Percentiles rank a stretch among this genome's conserved stretches.
These are phyloP conservation scores for Schoenoplectus triqueter DNA, from an alignment of 202 grass and related monocot genomes.

Conservation along the genomic window DNA sequence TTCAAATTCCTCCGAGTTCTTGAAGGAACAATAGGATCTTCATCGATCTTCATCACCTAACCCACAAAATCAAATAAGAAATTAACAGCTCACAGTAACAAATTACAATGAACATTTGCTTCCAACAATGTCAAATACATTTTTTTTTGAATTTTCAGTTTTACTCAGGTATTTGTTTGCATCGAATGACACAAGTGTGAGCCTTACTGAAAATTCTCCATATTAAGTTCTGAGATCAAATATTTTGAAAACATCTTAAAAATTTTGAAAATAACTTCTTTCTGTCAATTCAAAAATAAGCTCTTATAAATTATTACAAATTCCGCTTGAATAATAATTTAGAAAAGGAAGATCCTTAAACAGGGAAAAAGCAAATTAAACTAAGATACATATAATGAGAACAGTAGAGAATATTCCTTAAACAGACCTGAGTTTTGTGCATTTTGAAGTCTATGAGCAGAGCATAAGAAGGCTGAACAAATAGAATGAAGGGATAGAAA, in stretches of 20 bases:
- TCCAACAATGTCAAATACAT: not conserved
- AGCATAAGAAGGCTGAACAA: constrained; percentile 18
- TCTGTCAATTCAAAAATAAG: not conserved
- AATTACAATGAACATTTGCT: not conserved
- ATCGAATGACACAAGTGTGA: no score
- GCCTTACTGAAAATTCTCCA: not conserved
- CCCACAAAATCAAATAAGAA: constrained; percentile 1
- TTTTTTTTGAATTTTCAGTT: no score
- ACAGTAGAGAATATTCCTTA: not conserved
- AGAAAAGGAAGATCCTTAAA: not conserved
- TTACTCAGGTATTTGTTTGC: no score
- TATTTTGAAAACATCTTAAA: not conserved
- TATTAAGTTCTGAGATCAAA: not conserved
- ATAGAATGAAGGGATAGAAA: constrained; percentile 11
- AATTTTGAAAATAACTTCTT: not conserved
- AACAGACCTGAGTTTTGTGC: constrained; percentile 40
- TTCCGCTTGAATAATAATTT: not conserved
- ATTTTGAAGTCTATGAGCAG: constrained; percentile 32
- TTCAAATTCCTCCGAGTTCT: not conserved
- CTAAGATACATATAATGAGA: not conserved
- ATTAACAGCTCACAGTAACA: not conserved
- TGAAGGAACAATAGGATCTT: not conserved
- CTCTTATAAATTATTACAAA: not conserved
- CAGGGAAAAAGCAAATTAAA: not conserved
- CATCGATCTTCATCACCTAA: not conserved